These are phyloP conservation scores for Oryza rufipogon DNA, from an alignment of 176 grass and related monocot species.

Conservation along the genomic window DNA sequence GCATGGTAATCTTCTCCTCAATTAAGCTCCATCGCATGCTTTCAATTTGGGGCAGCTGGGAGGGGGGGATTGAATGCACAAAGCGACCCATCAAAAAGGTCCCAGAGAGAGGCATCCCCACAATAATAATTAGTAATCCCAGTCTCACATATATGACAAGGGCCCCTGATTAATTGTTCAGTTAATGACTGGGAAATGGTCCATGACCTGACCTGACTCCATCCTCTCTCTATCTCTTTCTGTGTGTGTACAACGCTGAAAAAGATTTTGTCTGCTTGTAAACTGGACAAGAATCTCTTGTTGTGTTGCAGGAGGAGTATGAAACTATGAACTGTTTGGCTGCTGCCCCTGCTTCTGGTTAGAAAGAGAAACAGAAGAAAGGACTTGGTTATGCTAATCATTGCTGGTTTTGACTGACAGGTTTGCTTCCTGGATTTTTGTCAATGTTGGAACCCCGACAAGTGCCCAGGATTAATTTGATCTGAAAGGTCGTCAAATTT, in stretches of 20 bases:
- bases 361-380: background rate
- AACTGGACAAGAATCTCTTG: constrained; percentile 2
- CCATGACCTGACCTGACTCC: background rate
- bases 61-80: constrained; percentile 30
- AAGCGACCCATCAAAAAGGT: constrained; percentile 41
- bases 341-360: background rate
- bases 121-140: background rate
- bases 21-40: background rate
- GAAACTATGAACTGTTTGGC: background rate
- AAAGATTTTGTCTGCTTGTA: background rate
- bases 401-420: background rate
- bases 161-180: constrained; percentile 38
- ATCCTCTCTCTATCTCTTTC: background rate
- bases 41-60: constrained; percentile 34
- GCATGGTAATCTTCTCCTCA: background rate
- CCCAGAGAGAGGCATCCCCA: background rate
- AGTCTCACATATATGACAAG: constrained; percentile 14
- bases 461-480: background rate
- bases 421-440: background rate
- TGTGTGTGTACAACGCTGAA: background rate
- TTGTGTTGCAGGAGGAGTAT: background rate
- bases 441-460: background rate
- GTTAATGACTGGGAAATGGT: constrained; percentile 18
- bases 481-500: background rate
- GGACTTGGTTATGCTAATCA: background rate